Conservation (phyloP, 768 basidiomycete species). For the Phylloporus rhodoxanthus region DNA sequence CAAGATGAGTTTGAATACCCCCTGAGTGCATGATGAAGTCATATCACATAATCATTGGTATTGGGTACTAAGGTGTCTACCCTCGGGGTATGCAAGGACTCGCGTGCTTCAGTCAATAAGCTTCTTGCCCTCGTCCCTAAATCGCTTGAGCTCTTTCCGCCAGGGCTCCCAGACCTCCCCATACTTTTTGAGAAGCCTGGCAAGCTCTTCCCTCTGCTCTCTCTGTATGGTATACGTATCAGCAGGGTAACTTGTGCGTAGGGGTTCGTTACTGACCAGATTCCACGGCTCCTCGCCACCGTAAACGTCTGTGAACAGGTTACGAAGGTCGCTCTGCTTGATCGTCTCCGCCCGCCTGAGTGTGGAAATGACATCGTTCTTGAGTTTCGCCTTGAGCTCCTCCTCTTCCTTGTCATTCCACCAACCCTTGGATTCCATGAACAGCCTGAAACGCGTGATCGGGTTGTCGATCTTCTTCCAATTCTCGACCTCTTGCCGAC, state of each 20-base stretch:
- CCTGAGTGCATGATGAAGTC: conserved; percentile 10
- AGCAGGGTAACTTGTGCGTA: not conserved
- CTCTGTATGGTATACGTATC: conserved; percentile 38
- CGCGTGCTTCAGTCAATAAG: conserved; percentile 31
- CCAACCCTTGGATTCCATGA: conserved; percentile 78
- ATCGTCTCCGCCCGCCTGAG: conserved; percentile 74
- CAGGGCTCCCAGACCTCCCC: conserved; percentile 85
- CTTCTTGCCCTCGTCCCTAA: conserved; percentile 67
- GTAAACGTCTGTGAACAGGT: conserved; percentile 85
- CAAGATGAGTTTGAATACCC: not conserved
- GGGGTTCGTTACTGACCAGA: conserved; percentile 48
- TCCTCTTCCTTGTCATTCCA: conserved; percentile 77
- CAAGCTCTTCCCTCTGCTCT: conserved; percentile 80
- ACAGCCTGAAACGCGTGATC: conserved; percentile 75
- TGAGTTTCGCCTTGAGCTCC: conserved; percentile 59
- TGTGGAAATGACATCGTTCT: conserved; percentile 67
- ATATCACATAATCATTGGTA: conserved; percentile 8
- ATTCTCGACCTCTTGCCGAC: conserved; percentile 86
- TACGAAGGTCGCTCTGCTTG: conserved; percentile 62
- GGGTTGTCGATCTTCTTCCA: conserved; percentile 90
- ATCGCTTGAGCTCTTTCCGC: conserved; percentile 70
- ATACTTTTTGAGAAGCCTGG: conserved; percentile 72
- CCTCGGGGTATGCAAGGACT: not conserved
- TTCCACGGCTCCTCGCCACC: conserved; percentile 82
- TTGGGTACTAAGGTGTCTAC: not conserved